Conservation (phyloP, 108 stramenopile species). For the Mayamaea pseudoterrestris region DNA sequence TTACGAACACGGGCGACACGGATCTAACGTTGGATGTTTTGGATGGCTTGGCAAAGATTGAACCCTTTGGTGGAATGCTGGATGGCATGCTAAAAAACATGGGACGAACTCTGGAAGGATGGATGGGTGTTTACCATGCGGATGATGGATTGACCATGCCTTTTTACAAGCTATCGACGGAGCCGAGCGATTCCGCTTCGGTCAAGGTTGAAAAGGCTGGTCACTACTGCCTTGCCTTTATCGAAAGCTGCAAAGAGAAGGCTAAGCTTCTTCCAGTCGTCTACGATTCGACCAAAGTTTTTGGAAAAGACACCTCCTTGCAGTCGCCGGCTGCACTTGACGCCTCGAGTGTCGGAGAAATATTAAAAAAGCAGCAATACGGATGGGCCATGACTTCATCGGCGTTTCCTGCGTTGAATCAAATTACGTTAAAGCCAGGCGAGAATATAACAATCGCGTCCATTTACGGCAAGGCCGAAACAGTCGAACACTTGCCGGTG, state of each 20-base stretch:
- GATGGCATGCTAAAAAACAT: slow-evolving; percentile 80
- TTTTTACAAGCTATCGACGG: slow-evolving; percentile 86
- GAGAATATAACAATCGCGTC: slow-evolving; percentile 66
- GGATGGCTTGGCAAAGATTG: slow-evolving; percentile 85
- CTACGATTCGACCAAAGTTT: slow-evolving; percentile 83
- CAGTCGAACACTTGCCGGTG: slow-evolving; percentile 47
- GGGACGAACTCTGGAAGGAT: slow-evolving; percentile 93
- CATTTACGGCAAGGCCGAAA: slow-evolving; percentile 75
- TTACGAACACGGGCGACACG: slow-evolving; percentile 65
- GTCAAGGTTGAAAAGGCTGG: slow-evolving; percentile 83
- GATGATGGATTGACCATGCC: slow-evolving; percentile 71
- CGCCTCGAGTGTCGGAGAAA: slow-evolving; percentile 42
- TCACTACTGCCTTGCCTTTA: slow-evolving; percentile 81
- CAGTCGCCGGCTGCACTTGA: slow-evolving; percentile 46
- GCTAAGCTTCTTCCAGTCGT: slow-evolving; percentile 74
- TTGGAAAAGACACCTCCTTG: slow-evolving; percentile 72
- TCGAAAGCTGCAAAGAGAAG: slow-evolving; percentile 40
- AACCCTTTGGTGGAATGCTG: slow-evolving; percentile 71
- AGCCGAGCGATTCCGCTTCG: slow-evolving; percentile 74
- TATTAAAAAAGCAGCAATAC: slow-evolving; percentile 65
- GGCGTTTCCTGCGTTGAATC: slow-evolving; percentile 76
- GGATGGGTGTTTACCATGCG: slow-evolving; percentile 92
- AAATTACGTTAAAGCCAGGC: slow-evolving; percentile 56
- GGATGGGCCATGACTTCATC: slow-evolving; percentile 88
- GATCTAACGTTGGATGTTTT: slow-evolving; percentile 59